phyloP scores from a whole-genome alignment of 352 stramenopile genomes.

The Phytophthora ramorum region DNA sequence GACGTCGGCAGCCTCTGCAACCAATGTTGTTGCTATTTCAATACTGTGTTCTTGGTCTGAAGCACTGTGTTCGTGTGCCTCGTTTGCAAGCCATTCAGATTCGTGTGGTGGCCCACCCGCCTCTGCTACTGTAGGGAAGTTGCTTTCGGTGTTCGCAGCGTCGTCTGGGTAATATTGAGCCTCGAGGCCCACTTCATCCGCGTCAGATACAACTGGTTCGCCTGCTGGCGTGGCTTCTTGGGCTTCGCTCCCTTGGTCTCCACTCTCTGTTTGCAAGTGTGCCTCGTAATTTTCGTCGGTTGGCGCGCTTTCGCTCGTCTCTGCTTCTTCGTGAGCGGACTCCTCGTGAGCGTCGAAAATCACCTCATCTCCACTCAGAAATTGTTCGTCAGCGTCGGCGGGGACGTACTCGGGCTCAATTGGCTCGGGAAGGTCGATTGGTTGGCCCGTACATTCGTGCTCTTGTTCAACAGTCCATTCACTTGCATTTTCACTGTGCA shows the following conservation, averaged over 20 bases:
- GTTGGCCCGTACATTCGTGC: not conserved
- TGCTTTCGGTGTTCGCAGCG: conserved; percentile 7
- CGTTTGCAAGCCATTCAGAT: not conserved
- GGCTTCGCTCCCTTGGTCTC: not conserved
- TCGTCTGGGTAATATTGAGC: not conserved
- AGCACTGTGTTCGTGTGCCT: not conserved
- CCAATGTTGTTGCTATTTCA: not conserved
- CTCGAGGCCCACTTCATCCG: conserved; percentile 5
- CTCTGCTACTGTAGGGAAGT: conserved; percentile 17
- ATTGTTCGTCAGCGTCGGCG: conserved; percentile 3
- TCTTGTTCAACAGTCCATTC: conserved; percentile 4
- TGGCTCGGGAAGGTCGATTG: not conserved
- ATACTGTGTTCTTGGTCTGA: not conserved
- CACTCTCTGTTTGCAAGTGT: not conserved
- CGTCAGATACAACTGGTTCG: not conserved
- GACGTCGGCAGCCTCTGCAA: not conserved
- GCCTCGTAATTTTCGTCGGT: conserved; percentile 1
- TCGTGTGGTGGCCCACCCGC: conserved; percentile 4
- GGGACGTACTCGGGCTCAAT: conserved; percentile 5
- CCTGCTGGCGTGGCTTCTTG: not conserved
- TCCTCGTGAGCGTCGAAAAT: not conserved
- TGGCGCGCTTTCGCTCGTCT: not conserved
- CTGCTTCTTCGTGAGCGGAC: not conserved
- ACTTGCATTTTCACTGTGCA: not conserved
- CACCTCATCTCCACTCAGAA: not conserved